Base-by-base conservation (phyloP, 768 basidiomycete species). In the Exsudoporus frostii region DNA sequence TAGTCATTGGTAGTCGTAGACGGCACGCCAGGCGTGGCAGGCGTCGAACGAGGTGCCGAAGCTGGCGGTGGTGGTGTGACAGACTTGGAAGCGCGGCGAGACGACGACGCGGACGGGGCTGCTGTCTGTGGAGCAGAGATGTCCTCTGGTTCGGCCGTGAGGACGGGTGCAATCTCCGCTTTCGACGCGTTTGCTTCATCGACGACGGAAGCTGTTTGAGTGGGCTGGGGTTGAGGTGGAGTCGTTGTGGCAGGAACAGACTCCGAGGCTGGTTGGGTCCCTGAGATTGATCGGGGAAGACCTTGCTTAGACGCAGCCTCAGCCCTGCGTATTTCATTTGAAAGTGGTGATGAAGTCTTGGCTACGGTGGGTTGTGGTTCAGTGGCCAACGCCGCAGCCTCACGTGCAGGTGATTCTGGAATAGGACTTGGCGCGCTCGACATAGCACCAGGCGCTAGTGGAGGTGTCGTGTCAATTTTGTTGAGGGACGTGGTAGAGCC, bases 321-420 rank as follows among this genome's bases (percentile, higher is more conserved):
- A 11, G 47, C 56, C 22, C 64, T 56, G 14, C 58, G 30, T 32
- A 64, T 60, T 33, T 69, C 61, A 37, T 65, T 73, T 33, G 69
- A 65, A 27, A 80, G 71, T 24, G 79, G 79, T 22, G 82, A 80
- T 27, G 73, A 74, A 0, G 69, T 76, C 34, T 67, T 67, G 22
- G 62, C 56, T 14, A 54, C 50, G 9, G 61, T 51, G 20, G 63
- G 58, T 17, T 52, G 53, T 8, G 64, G 59, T 29, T 71, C 72
- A 9, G 70, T 62, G 14, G 68, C 67, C 29, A 72, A 55, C 4
- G 72, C 77, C 14, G 75, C 80, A 9, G 74, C 78, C 60, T 85
- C 83, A 24, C 84, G 77, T 8, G 76, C 77, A 27, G 86, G 85
- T 3, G 84, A 87, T 64, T 90, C 88, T 1, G 81, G 75, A 53